Conservation (phyloP, 495 filamentous ascomycete species). For the Apiosordaria backusii region DNA sequence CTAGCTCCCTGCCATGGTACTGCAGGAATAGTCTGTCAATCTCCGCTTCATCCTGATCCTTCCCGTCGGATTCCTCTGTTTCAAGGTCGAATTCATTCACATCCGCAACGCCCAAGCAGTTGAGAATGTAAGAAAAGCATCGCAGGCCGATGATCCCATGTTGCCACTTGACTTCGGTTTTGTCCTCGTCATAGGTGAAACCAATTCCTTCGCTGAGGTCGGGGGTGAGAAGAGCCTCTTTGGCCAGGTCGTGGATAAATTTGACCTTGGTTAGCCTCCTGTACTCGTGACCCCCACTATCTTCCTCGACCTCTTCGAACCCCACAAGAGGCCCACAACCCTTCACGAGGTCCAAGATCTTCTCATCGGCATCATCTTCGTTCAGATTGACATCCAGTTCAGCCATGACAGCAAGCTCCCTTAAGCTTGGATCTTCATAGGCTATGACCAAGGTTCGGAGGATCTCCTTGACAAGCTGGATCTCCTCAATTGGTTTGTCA, state of each 20-base stretch:
- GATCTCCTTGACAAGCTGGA: slow-evolving; percentile 15
- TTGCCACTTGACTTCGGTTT: slow-evolving; percentile 15
- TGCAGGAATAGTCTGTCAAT: too few species aligned
- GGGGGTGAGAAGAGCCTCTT: slow-evolving; percentile 10
- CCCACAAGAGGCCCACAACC: slow-evolving; percentile 13
- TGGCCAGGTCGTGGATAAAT: slow-evolving; percentile 15
- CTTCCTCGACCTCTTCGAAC: slow-evolving; percentile 2
- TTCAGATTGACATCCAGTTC: slow-evolving; percentile 8
- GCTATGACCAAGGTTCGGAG: slow-evolving; percentile 15
- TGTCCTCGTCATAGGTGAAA: slow-evolving; percentile 6
- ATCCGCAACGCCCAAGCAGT: too few species aligned
- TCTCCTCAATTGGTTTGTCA: slow-evolving; percentile 7
- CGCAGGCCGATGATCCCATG: slow-evolving; percentile 16
- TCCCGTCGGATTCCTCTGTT: too few species aligned
- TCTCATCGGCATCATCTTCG: slow-evolving; percentile 7
- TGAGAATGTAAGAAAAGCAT: too few species aligned
- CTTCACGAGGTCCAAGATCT: slow-evolving; percentile 6
- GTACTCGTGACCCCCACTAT: neutral
- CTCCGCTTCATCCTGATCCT: too few species aligned
- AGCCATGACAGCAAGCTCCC: slow-evolving; percentile 10
- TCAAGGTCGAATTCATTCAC: too few species aligned
- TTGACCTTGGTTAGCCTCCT: slow-evolving; percentile 9
- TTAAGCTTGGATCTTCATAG: slow-evolving; percentile 10
- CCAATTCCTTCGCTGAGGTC: slow-evolving; percentile 12
- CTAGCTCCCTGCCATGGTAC: too few species aligned